phyloP scores from a whole-genome alignment of 345 rosid genomes.

The Eucalyptus sp. region DNA sequence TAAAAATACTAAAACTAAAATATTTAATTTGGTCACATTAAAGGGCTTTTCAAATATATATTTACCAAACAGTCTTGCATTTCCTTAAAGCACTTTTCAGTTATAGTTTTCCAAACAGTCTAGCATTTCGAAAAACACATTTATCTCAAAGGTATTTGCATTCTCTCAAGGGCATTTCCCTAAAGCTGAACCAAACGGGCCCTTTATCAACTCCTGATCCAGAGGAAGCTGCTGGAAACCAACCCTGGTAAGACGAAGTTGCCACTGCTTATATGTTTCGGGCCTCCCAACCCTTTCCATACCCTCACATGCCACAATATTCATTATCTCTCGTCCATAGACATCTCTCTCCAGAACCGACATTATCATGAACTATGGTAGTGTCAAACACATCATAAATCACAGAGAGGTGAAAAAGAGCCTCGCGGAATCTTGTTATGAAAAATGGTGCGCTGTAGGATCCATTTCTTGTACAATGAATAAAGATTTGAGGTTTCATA shows the following conservation, averaged over 20 bases:
- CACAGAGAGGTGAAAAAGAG: constrained; percentile 60
- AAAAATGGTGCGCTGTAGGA: constrained; percentile 71
- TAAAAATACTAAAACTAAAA: too few species aligned
- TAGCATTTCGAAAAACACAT: too few species aligned
- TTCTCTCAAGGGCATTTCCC: too few species aligned
- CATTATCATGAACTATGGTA: constrained; percentile 13
- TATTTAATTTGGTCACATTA: too few species aligned
- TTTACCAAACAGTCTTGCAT: too few species aligned
- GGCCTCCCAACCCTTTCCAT: constrained; percentile 36
- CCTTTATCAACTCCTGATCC: constrained; percentile 9
- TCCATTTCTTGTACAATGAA: constrained; percentile 35
- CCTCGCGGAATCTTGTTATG: constrained; percentile 68
- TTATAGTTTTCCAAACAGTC: too few species aligned
- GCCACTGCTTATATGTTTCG: constrained; percentile 48
- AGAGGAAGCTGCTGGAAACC: constrained; percentile 38
- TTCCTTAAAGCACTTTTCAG: too few species aligned
- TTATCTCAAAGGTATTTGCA: too few species aligned
- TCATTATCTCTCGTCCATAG: constrained; percentile 21
- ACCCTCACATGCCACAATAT: constrained; percentile 38
- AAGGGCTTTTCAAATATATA: too few species aligned
- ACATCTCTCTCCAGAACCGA: constrained; percentile 31
- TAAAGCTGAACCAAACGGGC: too few species aligned
- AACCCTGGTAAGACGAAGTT: constrained; percentile 18
- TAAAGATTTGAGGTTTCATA: constrained; percentile 55
- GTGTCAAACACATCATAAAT: constrained; percentile 41